Evolutionary conservation across 345 rosid genomes (phyloP).

Genomic region (Ceriops zippeliana): DNA sequence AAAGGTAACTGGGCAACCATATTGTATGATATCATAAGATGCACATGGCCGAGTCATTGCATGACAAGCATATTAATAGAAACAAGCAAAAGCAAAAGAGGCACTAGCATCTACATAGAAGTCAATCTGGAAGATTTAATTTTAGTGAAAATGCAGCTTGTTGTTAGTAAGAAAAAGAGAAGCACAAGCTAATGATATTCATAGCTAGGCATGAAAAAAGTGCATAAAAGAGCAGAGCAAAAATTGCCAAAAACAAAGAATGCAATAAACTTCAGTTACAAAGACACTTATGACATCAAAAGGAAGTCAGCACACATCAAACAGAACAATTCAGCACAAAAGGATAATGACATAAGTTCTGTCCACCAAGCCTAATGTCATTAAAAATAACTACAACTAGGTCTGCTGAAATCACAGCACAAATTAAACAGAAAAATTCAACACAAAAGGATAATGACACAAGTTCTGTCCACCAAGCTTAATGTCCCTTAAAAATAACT

Average conservation of each 20-base stretch:
- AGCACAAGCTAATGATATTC: background rate
- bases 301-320: background rate
- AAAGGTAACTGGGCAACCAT: background rate
- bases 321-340: background rate
- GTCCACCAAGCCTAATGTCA: background rate
- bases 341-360: background rate
- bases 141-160: background rate
- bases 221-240: background rate
- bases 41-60: background rate
- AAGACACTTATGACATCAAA: background rate
- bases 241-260: background rate
- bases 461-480: background rate
- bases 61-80: background rate
- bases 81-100: slow-evolving; percentile 1
- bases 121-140: background rate
- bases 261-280: background rate
- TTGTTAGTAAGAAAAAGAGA: background rate
- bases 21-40: background rate
- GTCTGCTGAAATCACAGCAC: background rate
- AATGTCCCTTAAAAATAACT: no score
- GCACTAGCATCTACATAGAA: background rate
- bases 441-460: background rate
- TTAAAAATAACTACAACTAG: no score
- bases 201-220: background rate
- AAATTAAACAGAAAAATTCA: background rate